Evolutionary conservation across 768 basidiomycete genomes (phyloP).

Genomic region (Termitomyces heimii): DNA sequence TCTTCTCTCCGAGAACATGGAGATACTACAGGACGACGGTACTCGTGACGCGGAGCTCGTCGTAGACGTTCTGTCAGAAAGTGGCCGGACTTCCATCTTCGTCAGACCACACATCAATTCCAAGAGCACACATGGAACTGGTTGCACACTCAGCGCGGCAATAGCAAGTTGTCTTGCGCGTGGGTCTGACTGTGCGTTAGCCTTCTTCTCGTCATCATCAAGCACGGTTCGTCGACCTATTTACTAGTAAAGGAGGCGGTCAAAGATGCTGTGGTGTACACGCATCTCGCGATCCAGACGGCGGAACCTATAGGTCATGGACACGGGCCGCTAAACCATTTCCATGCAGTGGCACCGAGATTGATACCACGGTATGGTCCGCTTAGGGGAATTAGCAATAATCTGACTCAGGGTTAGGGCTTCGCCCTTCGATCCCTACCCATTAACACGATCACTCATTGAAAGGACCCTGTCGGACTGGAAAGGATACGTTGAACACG

Average conservation of each 20-base stretch:
- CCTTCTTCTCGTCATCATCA: not conserved
- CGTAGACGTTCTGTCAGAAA: constrained; percentile 56
- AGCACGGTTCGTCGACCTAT: not conserved
- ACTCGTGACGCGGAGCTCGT: constrained; percentile 33
- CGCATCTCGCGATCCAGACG: constrained; percentile 65
- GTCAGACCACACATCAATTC: constrained; percentile 59
- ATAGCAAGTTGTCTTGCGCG: constrained; percentile 62
- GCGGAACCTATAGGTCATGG: constrained; percentile 68
- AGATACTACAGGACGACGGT: constrained; percentile 41
- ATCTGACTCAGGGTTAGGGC: constrained; percentile 33
- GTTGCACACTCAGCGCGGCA: constrained; percentile 86
- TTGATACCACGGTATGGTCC: constrained; percentile 41
- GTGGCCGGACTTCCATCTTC: constrained; percentile 39
- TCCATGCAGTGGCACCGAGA: constrained; percentile 49
- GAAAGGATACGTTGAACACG: constrained; percentile 76
- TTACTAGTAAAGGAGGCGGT: constrained; percentile 52
- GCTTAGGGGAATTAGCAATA: not conserved
- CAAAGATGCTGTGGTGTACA: constrained; percentile 59
- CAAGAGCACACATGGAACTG: constrained; percentile 84
- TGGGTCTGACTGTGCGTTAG: constrained; percentile 34
- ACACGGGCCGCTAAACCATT: constrained; percentile 83
- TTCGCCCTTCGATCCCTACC: constrained; percentile 55
- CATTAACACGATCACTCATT: constrained; percentile 63
- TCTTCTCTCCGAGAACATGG: constrained; percentile 51
- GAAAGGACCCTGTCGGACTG: constrained; percentile 48